Evolutionary conservation across 2,329 filamentous ascomycete genomes (phyloP), one percentile per base, ranked within the genome.

Genomic region (Claviceps capensis): DNA sequence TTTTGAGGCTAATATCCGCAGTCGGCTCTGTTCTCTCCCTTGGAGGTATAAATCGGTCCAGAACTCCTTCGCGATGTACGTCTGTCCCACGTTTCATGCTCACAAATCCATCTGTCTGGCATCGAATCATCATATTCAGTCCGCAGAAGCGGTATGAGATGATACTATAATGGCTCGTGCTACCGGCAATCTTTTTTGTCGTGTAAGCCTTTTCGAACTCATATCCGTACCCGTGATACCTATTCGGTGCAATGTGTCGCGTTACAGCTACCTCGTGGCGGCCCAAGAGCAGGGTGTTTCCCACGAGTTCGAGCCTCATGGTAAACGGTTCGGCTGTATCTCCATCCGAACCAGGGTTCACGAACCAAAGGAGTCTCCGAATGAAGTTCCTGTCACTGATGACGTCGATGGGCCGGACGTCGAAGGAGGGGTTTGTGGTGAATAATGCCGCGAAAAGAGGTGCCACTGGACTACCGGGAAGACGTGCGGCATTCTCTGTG

Each of bases 331-430:
- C 61, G 16, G 60, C 56, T 16, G 56, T 53, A 38, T 62, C 54
- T 43, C 52, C 59, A 22, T 45, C 51, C 2, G 57, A 53, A 5
- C 19, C 50, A 1, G 64, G 64, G 40, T 68, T 60, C 47, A 74
- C 54, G 53, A 76, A 74, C 2, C 63, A 62, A 1, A 76, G 62
- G 23, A 76, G 68, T 58, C 75, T 76, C 36, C 72, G 69, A 50
- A 76, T 66, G 50, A 71, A 74, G 59, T 72, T 73, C 37, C 71
- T 61, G 55, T 75, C 72, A 2, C 67, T 71, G 19, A 76, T 62
- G 13, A 76, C 51, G 56, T 75, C 68, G 46, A 70, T 54, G 0
- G 58, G 45, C 22, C 56, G 30, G n/a, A 75, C 59, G 49, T 73
- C 63, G 47, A 71, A 71, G 0, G 60, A 60, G 7, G 72, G 69